Evolutionary conservation across 495 filamentous ascomycete genomes (phyloP).

Genomic region (Penicillium dipodomyicola): DNA sequence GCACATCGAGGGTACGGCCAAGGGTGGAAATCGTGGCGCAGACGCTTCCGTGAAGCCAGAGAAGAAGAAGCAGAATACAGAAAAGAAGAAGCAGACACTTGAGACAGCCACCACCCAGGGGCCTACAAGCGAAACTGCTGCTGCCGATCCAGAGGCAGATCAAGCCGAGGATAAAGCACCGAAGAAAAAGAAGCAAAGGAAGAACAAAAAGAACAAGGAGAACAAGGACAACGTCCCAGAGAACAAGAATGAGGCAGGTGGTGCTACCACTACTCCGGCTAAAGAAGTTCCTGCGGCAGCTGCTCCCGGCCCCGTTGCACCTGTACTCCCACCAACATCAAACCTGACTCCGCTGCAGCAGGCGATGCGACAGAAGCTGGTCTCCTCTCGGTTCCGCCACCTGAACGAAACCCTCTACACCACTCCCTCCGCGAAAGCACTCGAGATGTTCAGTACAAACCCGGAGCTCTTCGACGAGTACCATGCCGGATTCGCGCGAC

Average conservation of each 20-base stretch:
- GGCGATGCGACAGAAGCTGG: conserved; percentile 88
- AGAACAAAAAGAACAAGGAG: conserved; percentile 38
- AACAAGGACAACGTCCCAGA: conserved; percentile 25
- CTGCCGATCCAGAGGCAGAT: conserved; percentile 23
- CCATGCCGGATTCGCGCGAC: conserved; percentile 88
- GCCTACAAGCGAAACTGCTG: conserved; percentile 21
- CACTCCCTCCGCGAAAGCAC: conserved; percentile 73
- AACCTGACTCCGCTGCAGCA: conserved; percentile 88
- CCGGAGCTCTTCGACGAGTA: conserved; percentile 94
- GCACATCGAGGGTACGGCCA: conserved; percentile 69
- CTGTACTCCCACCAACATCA: conserved; percentile 34
- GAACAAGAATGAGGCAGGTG: conserved; percentile 15
- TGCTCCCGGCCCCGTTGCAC: too few species aligned
- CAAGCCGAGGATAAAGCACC: conserved; percentile 22
- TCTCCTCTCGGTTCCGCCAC: conserved; percentile 93
- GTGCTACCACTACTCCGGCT: conserved; percentile 14
- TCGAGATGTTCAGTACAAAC: conserved; percentile 71
- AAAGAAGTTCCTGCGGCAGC: conserved; percentile 14
- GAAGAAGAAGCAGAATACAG: conserved; percentile 50
- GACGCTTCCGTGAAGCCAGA: conserved; percentile 29
- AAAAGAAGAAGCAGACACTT: conserved; percentile 20
- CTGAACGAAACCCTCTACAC: conserved; percentile 96
- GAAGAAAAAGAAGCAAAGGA: conserved; percentile 38
- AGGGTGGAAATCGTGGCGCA: conserved; percentile 18
- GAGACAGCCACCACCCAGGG: conserved; percentile 23